A percentile compares a stretch with the other conserved stretches of the same genome.
These are phyloP conservation scores for Luffa aegyptiaca DNA, from an alignment of 306 rosid genomes.

Conservation along the genomic window DNA sequence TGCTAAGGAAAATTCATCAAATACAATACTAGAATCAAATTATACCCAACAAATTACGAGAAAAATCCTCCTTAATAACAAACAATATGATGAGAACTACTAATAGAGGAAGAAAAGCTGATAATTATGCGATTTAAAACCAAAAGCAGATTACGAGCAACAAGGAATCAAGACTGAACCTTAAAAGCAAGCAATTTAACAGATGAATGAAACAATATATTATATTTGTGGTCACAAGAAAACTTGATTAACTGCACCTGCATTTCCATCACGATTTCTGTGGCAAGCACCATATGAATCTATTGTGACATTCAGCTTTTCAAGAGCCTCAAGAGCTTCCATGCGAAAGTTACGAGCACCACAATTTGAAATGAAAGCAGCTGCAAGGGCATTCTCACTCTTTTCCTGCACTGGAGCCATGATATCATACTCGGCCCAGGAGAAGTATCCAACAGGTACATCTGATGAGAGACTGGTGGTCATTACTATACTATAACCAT, in stretches of 20 bases:
- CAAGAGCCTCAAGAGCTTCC: slow-evolving; percentile 93
- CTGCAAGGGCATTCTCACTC: slow-evolving; percentile 83
- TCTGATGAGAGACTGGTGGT: slow-evolving; percentile 97
- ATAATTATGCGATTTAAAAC: not conserved
- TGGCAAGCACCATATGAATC: slow-evolving; percentile 95
- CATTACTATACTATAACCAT: slow-evolving; percentile 76
- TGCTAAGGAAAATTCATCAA: not conserved
- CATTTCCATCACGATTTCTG: slow-evolving; percentile 64
- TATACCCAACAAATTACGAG: not conserved
- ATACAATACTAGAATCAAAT: not conserved
- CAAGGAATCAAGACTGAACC: not conserved
- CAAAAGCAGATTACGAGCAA: not conserved
- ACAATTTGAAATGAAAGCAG: slow-evolving; percentile 95
- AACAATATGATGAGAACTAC: not conserved
- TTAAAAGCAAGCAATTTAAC: not conserved
- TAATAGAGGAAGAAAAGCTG: not conserved
- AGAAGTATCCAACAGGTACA: slow-evolving; percentile 97
- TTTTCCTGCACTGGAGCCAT: slow-evolving; percentile 83
- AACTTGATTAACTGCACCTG: slow-evolving; percentile 1
- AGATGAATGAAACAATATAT: not conserved
- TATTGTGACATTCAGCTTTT: slow-evolving; percentile 40
- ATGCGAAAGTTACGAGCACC: slow-evolving; percentile 91
- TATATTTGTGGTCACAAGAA: not conserved
- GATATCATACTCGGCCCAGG: slow-evolving; percentile 98
- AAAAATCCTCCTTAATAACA: not conserved